Conservation (phyloP, 208 protist species). For the Wallacemonas rigidus region DNA sequence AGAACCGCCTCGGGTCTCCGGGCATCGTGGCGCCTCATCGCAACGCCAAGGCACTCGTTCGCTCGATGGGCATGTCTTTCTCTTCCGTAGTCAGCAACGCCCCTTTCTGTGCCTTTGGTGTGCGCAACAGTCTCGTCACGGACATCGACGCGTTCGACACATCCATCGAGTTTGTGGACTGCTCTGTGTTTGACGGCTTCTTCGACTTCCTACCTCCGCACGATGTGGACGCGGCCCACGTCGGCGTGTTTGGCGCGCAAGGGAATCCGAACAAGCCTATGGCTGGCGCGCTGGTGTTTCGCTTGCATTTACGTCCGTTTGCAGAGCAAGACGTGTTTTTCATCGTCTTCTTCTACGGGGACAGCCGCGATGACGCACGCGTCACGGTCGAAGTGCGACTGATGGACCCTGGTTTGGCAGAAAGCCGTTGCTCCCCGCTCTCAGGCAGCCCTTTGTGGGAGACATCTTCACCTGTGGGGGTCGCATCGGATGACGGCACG, state of each 20-base stretch:
- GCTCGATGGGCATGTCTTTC: constrained; percentile 39
- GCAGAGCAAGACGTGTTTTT: constrained; percentile 43
- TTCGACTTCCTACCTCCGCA: constrained; percentile 58
- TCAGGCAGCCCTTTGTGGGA: not conserved
- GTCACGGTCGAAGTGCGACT: constrained; percentile 38
- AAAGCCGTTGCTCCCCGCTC: constrained; percentile 25
- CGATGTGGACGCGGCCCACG: constrained; percentile 20
- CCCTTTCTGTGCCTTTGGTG: constrained; percentile 36
- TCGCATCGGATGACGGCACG: constrained; percentile 12
- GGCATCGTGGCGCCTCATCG: constrained; percentile 39
- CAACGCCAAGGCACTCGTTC: constrained; percentile 29
- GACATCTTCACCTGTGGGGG: too few species aligned
- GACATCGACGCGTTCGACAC: constrained; percentile 30
- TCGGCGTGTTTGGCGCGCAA: constrained; percentile 37
- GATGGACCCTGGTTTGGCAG: constrained; percentile 19
- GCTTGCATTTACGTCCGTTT: constrained; percentile 24
- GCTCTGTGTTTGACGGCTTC: constrained; percentile 39
- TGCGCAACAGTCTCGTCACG: constrained; percentile 52
- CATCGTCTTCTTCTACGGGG: constrained; percentile 39
- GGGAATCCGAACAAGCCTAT: constrained; percentile 33
- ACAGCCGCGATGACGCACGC: constrained; percentile 20
- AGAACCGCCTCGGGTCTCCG: constrained; percentile 47
- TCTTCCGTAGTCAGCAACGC: constrained; percentile 36
- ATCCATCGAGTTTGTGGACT: constrained; percentile 37
- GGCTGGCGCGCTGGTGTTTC: constrained; percentile 37